A percentile compares a stretch with the other conserved stretches of the same genome.
Evolutionary conservation across 1,139 yeast species (phyloP).

Genomic region (Sugiyamaella xylanicola): DNA sequence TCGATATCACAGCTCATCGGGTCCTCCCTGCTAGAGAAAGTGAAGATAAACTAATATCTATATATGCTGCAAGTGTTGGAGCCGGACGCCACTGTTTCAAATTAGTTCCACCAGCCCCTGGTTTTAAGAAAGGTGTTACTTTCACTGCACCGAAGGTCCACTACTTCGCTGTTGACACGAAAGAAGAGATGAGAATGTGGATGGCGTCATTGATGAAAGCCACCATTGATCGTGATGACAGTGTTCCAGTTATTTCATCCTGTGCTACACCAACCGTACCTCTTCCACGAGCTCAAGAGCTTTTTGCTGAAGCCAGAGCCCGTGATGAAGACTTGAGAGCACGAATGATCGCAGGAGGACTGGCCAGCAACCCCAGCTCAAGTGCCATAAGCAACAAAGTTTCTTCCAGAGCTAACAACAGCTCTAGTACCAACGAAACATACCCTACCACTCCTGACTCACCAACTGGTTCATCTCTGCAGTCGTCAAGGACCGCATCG

Average conservation of each 20-base stretch:
- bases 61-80: slow-evolving; percentile 91
- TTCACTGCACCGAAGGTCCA: slow-evolving; percentile 96
- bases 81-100: slow-evolving; percentile 92
- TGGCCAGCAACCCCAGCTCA: slow-evolving; percentile 23
- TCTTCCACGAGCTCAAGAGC: slow-evolving; percentile 79
- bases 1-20: slow-evolving; percentile 92
- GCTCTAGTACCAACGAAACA: slow-evolving; percentile 7
- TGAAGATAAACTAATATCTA: slow-evolving; percentile 75
- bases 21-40: slow-evolving; percentile 77
- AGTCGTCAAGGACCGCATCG: slow-evolving; percentile 35
- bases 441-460: slow-evolving; percentile 33
- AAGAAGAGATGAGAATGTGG: slow-evolving; percentile 94
- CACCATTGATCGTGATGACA: slow-evolving; percentile 92
- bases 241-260: slow-evolving; percentile 91
- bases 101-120: slow-evolving; percentile 96
- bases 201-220: slow-evolving; percentile 93
- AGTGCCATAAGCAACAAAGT: slow-evolving; percentile 8
- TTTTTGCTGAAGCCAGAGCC: slow-evolving; percentile 67
- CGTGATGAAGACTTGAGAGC: slow-evolving; percentile 37
- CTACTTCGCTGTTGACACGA: slow-evolving; percentile 90
- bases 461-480: slow-evolving; percentile 31
- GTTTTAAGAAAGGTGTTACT: slow-evolving; percentile 89
- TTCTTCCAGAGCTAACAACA: slow-evolving; percentile 1
- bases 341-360: slow-evolving; percentile 36
- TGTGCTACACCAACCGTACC: slow-evolving; percentile 94